These are phyloP conservation scores for Cytospora piceae DNA, from an alignment of 2,329 filamentous ascomycete species.

Conservation along the genomic window DNA sequence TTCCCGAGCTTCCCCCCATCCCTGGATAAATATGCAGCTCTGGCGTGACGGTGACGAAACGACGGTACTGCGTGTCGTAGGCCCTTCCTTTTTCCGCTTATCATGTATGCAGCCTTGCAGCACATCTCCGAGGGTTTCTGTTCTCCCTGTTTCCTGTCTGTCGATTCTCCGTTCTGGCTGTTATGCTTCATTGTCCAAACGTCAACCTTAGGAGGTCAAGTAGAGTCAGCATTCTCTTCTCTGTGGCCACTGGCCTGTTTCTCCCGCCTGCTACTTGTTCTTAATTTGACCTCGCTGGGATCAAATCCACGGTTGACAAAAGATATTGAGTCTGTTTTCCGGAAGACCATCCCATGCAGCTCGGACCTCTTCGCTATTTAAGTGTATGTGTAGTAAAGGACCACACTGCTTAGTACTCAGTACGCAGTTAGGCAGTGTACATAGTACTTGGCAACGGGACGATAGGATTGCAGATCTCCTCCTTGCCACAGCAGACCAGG, in stretches of 20 bases:
- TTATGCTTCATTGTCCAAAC: too few species aligned
- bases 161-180: too few species aligned
- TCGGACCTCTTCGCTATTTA: too few species aligned
- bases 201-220: too few species aligned
- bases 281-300: too few species aligned
- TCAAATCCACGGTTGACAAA: too few species aligned
- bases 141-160: too few species aligned
- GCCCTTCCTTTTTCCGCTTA: neutral
- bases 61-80: neutral
- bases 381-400: too few species aligned
- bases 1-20: constrained; percentile 4
- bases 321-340: too few species aligned
- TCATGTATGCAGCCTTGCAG: neutral
- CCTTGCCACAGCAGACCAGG: constrained; percentile 5
- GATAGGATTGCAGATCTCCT: neutral
- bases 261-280: neutral
- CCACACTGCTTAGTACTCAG: too few species aligned
- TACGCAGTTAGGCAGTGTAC: too few species aligned
- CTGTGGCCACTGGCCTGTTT: neutral
- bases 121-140: neutral
- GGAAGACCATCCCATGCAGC: too few species aligned
- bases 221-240: neutral
- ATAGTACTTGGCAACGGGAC: neutral
- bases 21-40: constrained; percentile 13
- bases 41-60: constrained; percentile 30